Evolutionary conservation across 305 asterid genomes (phyloP).

Genomic region (Andrographis paniculata): DNA sequence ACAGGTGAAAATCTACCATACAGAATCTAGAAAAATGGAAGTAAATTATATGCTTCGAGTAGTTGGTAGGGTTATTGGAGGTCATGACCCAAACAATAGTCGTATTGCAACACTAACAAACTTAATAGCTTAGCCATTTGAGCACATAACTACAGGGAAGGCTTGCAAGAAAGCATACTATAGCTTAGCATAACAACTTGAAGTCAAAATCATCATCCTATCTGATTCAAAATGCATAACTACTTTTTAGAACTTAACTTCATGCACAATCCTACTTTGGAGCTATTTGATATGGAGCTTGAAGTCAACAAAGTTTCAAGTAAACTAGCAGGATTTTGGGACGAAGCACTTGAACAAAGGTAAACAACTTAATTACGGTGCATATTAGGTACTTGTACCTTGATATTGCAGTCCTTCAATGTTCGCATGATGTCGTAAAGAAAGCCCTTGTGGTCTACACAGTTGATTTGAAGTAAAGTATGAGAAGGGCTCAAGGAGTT

Average conservation of each 20-base stretch:
- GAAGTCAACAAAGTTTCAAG: constrained; percentile 7
- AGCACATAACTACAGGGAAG: no score
- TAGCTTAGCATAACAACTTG: no score
- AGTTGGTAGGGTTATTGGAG: neutral
- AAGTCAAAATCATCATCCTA: no score
- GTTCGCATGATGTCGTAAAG: constrained; percentile 74
- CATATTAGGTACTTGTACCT: constrained; percentile 32
- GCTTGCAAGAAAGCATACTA: no score
- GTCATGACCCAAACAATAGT: neutral
- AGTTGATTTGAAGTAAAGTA: constrained; percentile 75
- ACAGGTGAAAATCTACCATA: constrained; percentile 64
- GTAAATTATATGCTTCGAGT: constrained; percentile 8
- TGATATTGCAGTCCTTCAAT: constrained; percentile 63
- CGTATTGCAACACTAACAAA: no score
- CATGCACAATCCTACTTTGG: no score
- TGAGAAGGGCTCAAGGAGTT: constrained; percentile 76
- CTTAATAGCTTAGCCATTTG: no score
- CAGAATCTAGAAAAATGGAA: constrained; percentile 38
- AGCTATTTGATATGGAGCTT: no score
- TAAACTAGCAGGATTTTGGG: constrained; percentile 1
- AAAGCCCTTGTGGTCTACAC: constrained; percentile 78
- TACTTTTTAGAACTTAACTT: no score
- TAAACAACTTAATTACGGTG: constrained; percentile 2
- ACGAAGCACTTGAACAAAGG: constrained; percentile 8
- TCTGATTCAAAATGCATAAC: no score